These are phyloP conservation scores for Paramyrothecium roridum DNA, from an alignment of 2,329 filamentous ascomycete genomes.

Conservation along the genomic window DNA sequence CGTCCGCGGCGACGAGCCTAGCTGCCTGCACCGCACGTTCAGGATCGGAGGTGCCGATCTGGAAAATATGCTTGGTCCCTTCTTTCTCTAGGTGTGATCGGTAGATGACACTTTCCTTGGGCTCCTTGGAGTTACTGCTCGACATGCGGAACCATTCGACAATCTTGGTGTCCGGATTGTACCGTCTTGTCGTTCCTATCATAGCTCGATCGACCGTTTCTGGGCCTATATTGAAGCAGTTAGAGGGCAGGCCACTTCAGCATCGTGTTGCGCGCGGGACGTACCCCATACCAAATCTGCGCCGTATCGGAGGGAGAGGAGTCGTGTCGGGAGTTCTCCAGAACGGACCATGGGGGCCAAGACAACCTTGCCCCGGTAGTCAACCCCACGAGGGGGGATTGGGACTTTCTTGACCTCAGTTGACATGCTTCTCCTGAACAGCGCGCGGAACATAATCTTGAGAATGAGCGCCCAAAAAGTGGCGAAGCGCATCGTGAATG, in stretches of 20 bases:
- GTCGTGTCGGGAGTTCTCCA: slow-evolving; percentile 88
- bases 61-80: slow-evolving; percentile 75
- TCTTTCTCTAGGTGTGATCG: slow-evolving; percentile 78
- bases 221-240: slow-evolving; percentile 54
- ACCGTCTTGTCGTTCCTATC: slow-evolving; percentile 77
- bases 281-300: slow-evolving; percentile 94
- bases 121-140: slow-evolving; percentile 64
- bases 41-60: slow-evolving; percentile 85
- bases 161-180: slow-evolving; percentile 73
- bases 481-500: not conserved
- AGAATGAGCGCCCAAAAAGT: not conserved
- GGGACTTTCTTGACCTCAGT: slow-evolving; percentile 65
- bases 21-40: slow-evolving; percentile 81
- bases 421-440: slow-evolving; percentile 54
- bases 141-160: slow-evolving; percentile 81
- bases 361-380: slow-evolving; percentile 91
- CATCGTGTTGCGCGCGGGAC: slow-evolving; percentile 17
- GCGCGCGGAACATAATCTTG: slow-evolving; percentile 23
- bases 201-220: slow-evolving; percentile 92
- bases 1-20: slow-evolving; percentile 78
- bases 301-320: slow-evolving; percentile 89
- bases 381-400: slow-evolving; percentile 83
- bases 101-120: slow-evolving; percentile 72
- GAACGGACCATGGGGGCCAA: slow-evolving; percentile 97
- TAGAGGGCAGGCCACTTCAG: not conserved